Evolutionary conservation across 2,329 filamentous ascomycete genomes (phyloP).

Genomic region (Sporothrix schenckii): DNA sequence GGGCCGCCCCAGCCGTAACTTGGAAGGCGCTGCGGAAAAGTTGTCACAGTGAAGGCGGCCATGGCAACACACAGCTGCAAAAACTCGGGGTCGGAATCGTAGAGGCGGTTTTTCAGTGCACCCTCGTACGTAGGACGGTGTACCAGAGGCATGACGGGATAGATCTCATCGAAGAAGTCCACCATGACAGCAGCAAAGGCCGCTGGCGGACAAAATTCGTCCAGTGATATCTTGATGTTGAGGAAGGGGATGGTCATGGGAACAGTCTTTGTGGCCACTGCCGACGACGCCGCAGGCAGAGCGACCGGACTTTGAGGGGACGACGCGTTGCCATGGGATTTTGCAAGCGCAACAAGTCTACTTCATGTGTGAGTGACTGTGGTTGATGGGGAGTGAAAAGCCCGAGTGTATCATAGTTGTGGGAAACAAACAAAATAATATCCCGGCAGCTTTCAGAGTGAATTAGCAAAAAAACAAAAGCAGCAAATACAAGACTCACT

Average conservation of each 20-base stretch:
- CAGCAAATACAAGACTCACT: background rate
- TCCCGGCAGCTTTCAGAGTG: too few species aligned
- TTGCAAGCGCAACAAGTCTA: conserved; percentile 13
- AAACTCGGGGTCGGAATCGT: conserved; percentile 12
- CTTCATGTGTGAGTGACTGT: background rate
- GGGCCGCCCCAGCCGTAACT: conserved; percentile 16
- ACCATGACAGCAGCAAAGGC: conserved; percentile 22
- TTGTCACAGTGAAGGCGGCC: conserved; percentile 17
- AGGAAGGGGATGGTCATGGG: conserved; percentile 17
- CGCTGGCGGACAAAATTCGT: conserved; percentile 11
- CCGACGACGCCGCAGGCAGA: background rate
- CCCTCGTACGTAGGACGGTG: conserved; percentile 7
- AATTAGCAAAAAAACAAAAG: background rate
- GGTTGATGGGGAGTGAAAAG: too few species aligned
- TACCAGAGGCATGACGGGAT: conserved; percentile 14
- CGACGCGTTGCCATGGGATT: background rate
- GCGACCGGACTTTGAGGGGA: background rate
- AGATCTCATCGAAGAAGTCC: conserved; percentile 22
- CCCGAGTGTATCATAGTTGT: too few species aligned
- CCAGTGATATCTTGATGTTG: conserved; percentile 12
- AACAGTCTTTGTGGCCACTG: background rate
- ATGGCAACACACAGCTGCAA: conserved; percentile 20
- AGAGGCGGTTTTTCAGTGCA: conserved; percentile 7
- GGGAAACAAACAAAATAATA: background rate
- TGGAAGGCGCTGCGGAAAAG: conserved; percentile 8